These are phyloP conservation scores for Nematocida ausubeli DNA, from an alignment of 371 early-diverging fungal species.

Conservation along the genomic window DNA sequence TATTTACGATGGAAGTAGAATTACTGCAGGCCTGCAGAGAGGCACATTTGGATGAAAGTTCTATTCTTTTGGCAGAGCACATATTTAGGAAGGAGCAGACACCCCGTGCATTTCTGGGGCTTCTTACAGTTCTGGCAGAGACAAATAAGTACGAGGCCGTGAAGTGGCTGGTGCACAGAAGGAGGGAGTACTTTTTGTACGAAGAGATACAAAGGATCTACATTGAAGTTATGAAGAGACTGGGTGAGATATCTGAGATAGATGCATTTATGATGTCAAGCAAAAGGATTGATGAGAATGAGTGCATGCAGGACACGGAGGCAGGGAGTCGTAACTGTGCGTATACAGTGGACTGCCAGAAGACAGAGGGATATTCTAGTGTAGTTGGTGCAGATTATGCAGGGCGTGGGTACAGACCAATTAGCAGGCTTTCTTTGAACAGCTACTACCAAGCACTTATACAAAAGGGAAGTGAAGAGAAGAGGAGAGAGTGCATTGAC, in stretches of 20 bases:
- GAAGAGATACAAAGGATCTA: slow-evolving; percentile 40
- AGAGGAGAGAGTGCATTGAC: background rate
- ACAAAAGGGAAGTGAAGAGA: slow-evolving; percentile 2
- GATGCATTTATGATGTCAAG: background rate
- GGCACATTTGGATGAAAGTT: slow-evolving; percentile 42
- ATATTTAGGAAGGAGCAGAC: background rate
- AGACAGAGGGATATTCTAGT: too few relatives aligned
- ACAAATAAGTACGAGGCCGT: slow-evolving; percentile 23
- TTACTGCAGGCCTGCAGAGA: slow-evolving; percentile 8
- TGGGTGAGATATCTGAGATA: slow-evolving; percentile 31
- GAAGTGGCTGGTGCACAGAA: slow-evolving; percentile 16
- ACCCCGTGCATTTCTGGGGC: slow-evolving; percentile 12
- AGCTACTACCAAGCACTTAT: slow-evolving; percentile 45
- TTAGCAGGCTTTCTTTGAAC: background rate
- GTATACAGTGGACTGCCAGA: too few relatives aligned
- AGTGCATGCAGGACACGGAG: background rate
- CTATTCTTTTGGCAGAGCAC: slow-evolving; percentile 33
- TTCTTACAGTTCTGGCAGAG: slow-evolving; percentile 14
- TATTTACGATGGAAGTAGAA: slow-evolving; percentile 38
- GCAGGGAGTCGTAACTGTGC: too few relatives aligned
- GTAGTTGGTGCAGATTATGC: too few relatives aligned
- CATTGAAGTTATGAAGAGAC: slow-evolving; percentile 30
- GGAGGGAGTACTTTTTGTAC: slow-evolving; percentile 34
- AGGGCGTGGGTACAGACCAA: too few relatives aligned
- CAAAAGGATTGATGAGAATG: background rate